Conservation (phyloP, 352 stramenopile genomes). For the Aphanomyces invadans region DNA sequence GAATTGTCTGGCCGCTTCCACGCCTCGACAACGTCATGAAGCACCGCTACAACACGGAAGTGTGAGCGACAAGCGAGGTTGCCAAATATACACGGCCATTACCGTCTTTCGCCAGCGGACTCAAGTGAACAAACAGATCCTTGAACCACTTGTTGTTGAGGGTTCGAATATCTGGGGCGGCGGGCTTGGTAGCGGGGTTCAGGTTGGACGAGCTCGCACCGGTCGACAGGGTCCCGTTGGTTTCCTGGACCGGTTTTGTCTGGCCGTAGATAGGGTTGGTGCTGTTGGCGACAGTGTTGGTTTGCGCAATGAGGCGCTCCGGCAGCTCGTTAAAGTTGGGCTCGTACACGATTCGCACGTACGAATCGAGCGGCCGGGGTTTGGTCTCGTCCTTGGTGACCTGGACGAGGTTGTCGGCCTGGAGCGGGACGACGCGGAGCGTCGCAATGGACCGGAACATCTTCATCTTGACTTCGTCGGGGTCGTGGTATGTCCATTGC, state of each 20-base stretch:
- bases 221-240: neutral
- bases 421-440: slow-evolving; percentile 31
- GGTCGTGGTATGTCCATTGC: slow-evolving; percentile 30
- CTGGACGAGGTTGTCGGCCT: slow-evolving; percentile 20
- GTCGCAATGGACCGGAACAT: slow-evolving; percentile 32
- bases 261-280: slow-evolving; percentile 27
- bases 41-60: slow-evolving; percentile 13
- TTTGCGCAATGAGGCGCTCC: slow-evolving; percentile 31
- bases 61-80: neutral
- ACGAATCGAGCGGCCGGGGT: slow-evolving; percentile 25
- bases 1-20: slow-evolving; percentile 28
- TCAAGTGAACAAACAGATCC: slow-evolving; percentile 27
- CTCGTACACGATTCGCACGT: slow-evolving; percentile 35
- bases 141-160: slow-evolving; percentile 30
- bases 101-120: slow-evolving; percentile 26
- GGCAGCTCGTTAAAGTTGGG: slow-evolving; percentile 36
- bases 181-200: neutral
- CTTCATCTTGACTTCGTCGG: slow-evolving; percentile 23
- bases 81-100: neutral
- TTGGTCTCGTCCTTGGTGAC: neutral
- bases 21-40: slow-evolving; percentile 33
- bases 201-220: too few species aligned
- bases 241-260: too few species aligned
- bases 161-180: slow-evolving; percentile 26
- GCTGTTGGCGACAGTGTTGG: slow-evolving; percentile 26